Percentiles rank a stretch among this genome's conserved stretches.
Evolutionary conservation across 805 yeast genomes (phyloP).

Genomic region (Alloascoidea africana): DNA sequence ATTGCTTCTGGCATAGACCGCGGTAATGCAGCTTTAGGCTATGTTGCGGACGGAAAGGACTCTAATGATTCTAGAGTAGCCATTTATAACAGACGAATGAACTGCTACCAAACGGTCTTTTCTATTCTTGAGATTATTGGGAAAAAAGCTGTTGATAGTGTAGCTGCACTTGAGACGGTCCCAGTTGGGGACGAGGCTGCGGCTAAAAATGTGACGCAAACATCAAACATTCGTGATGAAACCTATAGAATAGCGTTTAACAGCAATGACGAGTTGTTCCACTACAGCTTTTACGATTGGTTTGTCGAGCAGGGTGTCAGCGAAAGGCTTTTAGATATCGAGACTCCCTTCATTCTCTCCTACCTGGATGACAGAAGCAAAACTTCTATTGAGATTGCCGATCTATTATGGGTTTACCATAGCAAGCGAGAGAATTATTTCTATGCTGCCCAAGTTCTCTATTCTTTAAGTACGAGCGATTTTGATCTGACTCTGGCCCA

Average conservation of each 20-base stretch:
- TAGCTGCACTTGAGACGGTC: neutral
- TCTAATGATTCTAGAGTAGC: slow-evolving; percentile 34
- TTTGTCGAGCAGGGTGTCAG: slow-evolving; percentile 63
- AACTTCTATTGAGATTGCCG: slow-evolving; percentile 58
- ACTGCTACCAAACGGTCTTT: slow-evolving; percentile 62
- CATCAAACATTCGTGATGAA: slow-evolving; percentile 43
- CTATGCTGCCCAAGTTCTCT: slow-evolving; percentile 74
- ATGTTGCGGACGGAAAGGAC: slow-evolving; percentile 33
- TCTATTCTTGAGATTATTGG: slow-evolving; percentile 62
- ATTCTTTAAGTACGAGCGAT: slow-evolving; percentile 57
- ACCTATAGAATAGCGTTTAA: slow-evolving; percentile 64
- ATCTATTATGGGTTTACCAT: slow-evolving; percentile 77
- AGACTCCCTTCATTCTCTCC: slow-evolving; percentile 66
- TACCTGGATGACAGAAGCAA: slow-evolving; percentile 39
- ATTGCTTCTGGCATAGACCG: slow-evolving; percentile 58
- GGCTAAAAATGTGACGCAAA: slow-evolving; percentile 27
- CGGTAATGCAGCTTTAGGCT: slow-evolving; percentile 42
- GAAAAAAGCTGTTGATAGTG: slow-evolving; percentile 13
- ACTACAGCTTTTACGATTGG: slow-evolving; percentile 88
- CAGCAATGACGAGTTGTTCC: slow-evolving; percentile 74
- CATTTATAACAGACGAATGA: slow-evolving; percentile 35
- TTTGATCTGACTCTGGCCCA: slow-evolving; percentile 53
- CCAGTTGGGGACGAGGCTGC: slow-evolving; percentile 12
- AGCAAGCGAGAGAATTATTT: slow-evolving; percentile 67
- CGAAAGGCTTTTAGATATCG: slow-evolving; percentile 62